These are phyloP conservation scores for Clitocybe nebularis DNA, from an alignment of 1,284 basidiomycete genomes.

Conservation along the genomic window DNA sequence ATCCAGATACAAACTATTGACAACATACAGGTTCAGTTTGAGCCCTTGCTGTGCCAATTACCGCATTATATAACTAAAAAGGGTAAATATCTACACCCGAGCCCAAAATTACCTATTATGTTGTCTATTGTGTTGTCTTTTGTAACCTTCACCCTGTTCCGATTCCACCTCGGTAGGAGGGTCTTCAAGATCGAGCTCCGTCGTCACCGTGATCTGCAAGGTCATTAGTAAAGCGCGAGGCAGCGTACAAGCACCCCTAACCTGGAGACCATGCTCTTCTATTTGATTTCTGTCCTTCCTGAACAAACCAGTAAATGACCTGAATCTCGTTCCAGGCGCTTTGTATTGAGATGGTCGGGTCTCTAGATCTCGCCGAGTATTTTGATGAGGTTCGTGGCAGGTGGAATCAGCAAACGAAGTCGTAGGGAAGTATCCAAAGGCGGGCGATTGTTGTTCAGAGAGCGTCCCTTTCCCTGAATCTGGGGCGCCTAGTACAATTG, in stretches of 20 bases:
- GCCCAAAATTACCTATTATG: too few species aligned
- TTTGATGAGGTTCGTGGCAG: not conserved
- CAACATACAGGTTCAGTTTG: too few species aligned
- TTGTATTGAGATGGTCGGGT: not conserved
- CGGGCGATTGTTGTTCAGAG: constrained; percentile 1
- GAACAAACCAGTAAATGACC: constrained; percentile 4
- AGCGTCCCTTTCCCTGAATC: not conserved
- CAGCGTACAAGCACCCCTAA: not conserved
- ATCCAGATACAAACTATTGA: too few species aligned
- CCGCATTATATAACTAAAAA: too few species aligned
- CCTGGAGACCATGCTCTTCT: constrained; percentile 6
- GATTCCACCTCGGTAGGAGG: constrained; percentile 3
- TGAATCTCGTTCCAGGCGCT: not conserved
- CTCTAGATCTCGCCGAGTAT: not conserved
- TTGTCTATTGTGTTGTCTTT: not conserved
- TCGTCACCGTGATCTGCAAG: constrained; percentile 12
- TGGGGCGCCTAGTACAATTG: not conserved
- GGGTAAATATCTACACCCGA: too few species aligned
- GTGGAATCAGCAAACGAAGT: not conserved
- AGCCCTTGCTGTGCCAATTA: too few species aligned
- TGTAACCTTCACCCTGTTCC: constrained; percentile 1
- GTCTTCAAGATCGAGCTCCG: constrained; percentile 8
- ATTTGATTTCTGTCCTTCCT: not conserved
- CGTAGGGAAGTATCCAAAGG: not conserved
- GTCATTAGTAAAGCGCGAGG: not conserved